Evolutionary conservation across 371 early-diverging fungal species (phyloP), one percentile per base, ranked within the genome.

Genomic region (Apophysomyces variabilis): DNA sequence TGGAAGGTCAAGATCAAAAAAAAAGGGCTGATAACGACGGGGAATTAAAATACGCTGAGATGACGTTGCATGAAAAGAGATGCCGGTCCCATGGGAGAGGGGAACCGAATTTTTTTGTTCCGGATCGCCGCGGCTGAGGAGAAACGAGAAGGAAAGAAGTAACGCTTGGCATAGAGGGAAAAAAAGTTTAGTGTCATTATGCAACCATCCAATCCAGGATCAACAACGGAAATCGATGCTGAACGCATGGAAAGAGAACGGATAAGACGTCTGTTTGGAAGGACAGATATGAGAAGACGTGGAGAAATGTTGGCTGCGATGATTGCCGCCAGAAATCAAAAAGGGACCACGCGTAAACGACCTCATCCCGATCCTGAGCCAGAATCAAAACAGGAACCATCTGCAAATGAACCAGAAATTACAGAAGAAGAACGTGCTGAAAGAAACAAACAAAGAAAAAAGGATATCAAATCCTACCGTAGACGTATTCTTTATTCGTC

Each of bases 401-500:
- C 5, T 35, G 18, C 38, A 39, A 50, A 36, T 6, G 12, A 39
- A 39, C 26, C 58, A 26, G 57, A 38, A 39, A 9, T 44, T 21
- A 36, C 57, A 39, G 43, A 37, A 18, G 66, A 66, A 61, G 61
- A 66, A 5, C 16, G 56, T 32, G 61, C 54, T 13, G 43, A 14
- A 57, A 61, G 61, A 57, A 44, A 14, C 13, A 43, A 54, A 45
- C 66, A 66, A 57, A 50, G 45, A 35, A 56, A 54, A 26, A 60
- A 61, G 14, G 66, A 66, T 61, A 61, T 66, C 44, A 44, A 32
- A 32, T 46, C 60, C 12, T 43, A 66, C 57, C 39, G 43, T 4
- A 21, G 43, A 4, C 56, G 47, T 12, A 66, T 66, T 18, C 7
- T 32, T 8, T 66, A 58, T 57, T 66, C 66, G 32, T 57, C 32